phyloP scores from a whole-genome alignment of 176 grass and related monocot genomes.

The Ensete glaucum region DNA sequence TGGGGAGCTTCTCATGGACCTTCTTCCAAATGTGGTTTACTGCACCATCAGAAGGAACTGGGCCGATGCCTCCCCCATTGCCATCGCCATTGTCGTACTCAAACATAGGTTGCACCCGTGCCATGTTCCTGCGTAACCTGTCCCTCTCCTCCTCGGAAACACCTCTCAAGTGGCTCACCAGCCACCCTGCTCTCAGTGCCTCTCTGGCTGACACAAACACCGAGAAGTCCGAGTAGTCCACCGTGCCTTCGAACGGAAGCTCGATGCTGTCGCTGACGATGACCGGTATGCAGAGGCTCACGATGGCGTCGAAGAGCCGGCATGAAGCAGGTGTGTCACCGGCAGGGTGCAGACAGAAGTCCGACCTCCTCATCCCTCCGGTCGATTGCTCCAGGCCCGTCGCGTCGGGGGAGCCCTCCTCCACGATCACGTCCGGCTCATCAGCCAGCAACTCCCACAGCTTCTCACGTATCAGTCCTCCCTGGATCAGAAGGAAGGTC shows the following conservation, averaged over 20 bases:
- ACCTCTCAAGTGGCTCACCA: slow-evolving; percentile 44
- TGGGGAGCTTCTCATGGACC: slow-evolving; percentile 50
- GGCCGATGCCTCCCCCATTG: slow-evolving; percentile 19
- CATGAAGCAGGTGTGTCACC: slow-evolving; percentile 86
- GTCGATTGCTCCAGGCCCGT: slow-evolving; percentile 76
- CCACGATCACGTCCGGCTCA: slow-evolving; percentile 61
- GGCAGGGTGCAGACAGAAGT: slow-evolving; percentile 83
- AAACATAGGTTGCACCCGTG: slow-evolving; percentile 40
- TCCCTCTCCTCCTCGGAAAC: slow-evolving; percentile 44
- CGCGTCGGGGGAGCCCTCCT: slow-evolving; percentile 81
- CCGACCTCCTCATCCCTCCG: slow-evolving; percentile 48
- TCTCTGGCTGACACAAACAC: slow-evolving; percentile 51
- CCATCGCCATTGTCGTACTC: slow-evolving; percentile 38
- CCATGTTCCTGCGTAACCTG: slow-evolving; percentile 45
- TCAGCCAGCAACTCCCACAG: slow-evolving; percentile 62
- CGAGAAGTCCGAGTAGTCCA: slow-evolving; percentile 68
- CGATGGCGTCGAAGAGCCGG: slow-evolving; percentile 68
- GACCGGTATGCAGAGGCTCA: slow-evolving; percentile 83
- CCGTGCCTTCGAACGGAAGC: slow-evolving; percentile 73
- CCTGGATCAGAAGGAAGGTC: slow-evolving; percentile 16
- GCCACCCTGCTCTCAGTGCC: slow-evolving; percentile 44
- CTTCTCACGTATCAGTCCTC: slow-evolving; percentile 79
- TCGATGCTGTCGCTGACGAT: slow-evolving; percentile 74
- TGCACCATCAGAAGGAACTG: slow-evolving; percentile 30
- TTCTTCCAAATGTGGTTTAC: slow-evolving; percentile 77